Evolutionary conservation across 2,329 filamentous ascomycete species (phyloP).

Genomic region (Chaetomiaceae sp.): DNA sequence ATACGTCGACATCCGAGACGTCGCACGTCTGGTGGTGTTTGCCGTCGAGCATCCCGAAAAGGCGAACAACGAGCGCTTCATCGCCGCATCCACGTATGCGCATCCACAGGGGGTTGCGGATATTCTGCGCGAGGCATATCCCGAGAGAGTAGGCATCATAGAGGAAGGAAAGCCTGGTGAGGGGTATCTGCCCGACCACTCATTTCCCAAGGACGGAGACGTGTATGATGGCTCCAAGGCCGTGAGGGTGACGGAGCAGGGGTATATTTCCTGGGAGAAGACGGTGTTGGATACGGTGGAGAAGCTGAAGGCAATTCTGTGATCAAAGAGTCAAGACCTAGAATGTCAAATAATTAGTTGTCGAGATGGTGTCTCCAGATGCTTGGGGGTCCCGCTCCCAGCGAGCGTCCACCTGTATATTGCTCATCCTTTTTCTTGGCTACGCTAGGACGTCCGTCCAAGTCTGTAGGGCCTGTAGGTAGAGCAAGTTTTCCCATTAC

Average conservation of each 20-base stretch:
- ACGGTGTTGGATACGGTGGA: constrained; percentile 49
- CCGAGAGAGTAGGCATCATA: constrained; percentile 34
- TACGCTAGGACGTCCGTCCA: too few relatives aligned
- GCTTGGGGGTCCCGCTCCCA: too few relatives aligned
- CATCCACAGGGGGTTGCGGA: constrained; percentile 39
- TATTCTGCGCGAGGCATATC: constrained; percentile 37
- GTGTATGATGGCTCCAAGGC: constrained; percentile 31
- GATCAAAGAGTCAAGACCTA: too few relatives aligned
- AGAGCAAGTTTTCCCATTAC: too few relatives aligned
- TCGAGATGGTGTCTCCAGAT: too few relatives aligned
- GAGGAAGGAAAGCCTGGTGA: constrained; percentile 35
- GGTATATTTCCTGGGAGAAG: constrained; percentile 33
- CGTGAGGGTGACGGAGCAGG: constrained; percentile 28
- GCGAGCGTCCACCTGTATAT: too few relatives aligned
- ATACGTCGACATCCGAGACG: constrained; percentile 43
- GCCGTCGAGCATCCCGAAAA: constrained; percentile 34
- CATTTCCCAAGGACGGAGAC: constrained; percentile 1
- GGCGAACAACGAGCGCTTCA: constrained; percentile 40
- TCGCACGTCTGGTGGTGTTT: constrained; percentile 38
- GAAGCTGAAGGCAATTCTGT: constrained; percentile 11
- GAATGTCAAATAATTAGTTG: too few relatives aligned
- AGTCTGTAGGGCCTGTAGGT: too few relatives aligned
- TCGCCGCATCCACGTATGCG: constrained; percentile 32
- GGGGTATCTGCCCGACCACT: constrained; percentile 34
- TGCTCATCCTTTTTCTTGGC: too few relatives aligned